Conservation (phyloP, 495 filamentous ascomycete species). For the Penicillium mononematosum region DNA sequence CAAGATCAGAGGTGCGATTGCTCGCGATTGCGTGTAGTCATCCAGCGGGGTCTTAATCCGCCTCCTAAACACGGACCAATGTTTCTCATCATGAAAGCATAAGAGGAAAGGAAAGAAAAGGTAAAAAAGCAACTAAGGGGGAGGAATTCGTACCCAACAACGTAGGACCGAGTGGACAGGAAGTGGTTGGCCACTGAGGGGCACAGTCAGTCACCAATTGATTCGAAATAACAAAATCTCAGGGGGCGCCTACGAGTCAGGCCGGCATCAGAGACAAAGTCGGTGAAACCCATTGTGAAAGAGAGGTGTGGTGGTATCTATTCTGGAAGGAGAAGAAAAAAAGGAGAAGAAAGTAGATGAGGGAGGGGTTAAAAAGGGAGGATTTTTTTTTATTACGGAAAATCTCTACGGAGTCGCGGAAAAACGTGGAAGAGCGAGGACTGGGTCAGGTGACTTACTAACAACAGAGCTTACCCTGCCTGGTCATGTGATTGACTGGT, state of each 20-base stretch:
- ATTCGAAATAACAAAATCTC: constrained; percentile 25
- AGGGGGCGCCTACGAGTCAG: constrained; percentile 66
- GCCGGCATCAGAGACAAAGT: constrained; percentile 85
- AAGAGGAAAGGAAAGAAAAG: constrained; percentile 8
- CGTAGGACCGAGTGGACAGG: constrained; percentile 87
- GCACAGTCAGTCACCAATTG: constrained; percentile 38
- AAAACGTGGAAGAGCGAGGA: constrained; percentile 7
- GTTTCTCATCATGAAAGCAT: constrained; percentile 74
- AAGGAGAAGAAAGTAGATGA: constrained; percentile 21
- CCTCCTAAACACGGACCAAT: constrained; percentile 99
- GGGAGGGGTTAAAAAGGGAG: constrained; percentile 33
- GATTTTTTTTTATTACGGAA: constrained; percentile 35
- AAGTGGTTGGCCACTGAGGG: constrained; percentile 84
- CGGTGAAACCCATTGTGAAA: constrained; percentile 89
- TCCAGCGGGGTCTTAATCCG: constrained; percentile 93
- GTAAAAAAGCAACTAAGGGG: constrained; percentile 14
- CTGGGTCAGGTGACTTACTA: constrained; percentile 32
- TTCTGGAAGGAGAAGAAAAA: constrained; percentile 22
- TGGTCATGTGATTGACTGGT: constrained; percentile 35
- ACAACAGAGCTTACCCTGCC: constrained; percentile 30
- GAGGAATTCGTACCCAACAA: constrained; percentile 71
- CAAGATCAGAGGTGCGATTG: constrained; percentile 78
- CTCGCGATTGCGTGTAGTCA: constrained; percentile 80
- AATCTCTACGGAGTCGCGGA: constrained; percentile 18
- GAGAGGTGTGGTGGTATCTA: constrained; percentile 20